phyloP scores from a whole-genome alignment of 2,329 filamentous ascomycete genomes.

The Chaetomiaceae sp. region DNA sequence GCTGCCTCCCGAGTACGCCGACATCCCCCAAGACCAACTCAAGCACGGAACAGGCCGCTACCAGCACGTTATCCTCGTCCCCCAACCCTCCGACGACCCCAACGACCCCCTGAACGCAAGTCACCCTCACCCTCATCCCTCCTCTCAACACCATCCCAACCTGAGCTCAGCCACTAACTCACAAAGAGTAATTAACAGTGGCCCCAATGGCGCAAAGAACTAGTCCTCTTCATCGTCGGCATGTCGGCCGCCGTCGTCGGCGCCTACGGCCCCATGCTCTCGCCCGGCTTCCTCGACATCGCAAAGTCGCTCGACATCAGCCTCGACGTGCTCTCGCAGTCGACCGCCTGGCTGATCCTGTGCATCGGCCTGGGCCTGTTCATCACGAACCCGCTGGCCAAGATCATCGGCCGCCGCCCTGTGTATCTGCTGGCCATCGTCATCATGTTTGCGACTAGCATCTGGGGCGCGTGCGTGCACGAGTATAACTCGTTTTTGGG shows the following conservation, averaged over 20 bases:
- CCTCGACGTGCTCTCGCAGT: conserved; percentile 40
- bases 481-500: conserved; percentile 43
- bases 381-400: conserved; percentile 48
- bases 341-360: conserved; percentile 46
- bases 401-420: conserved; percentile 46
- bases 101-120: conserved; percentile 47
- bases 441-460: conserved; percentile 43
- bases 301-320: conserved; percentile 40
- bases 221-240: conserved; percentile 42
- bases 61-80: conserved; percentile 35
- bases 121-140: not conserved
- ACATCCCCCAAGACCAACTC: conserved; percentile 39
- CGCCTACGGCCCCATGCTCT: conserved; percentile 49
- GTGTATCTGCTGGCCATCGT: conserved; percentile 45
- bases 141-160: not conserved
- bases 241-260: conserved; percentile 45
- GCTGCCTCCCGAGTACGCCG: conserved; percentile 42
- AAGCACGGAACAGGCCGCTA: conserved; percentile 36
- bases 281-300: conserved; percentile 45
- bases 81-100: conserved; percentile 45
- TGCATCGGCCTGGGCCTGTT: conserved; percentile 45
- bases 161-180: no score
- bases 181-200: no score
- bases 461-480: conserved; percentile 44
- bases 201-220: conserved; percentile 43